Evolutionary conservation across 805 yeast species (phyloP), one percentile per base, ranked within the genome.

Genomic region (Clavispora asparagi): DNA sequence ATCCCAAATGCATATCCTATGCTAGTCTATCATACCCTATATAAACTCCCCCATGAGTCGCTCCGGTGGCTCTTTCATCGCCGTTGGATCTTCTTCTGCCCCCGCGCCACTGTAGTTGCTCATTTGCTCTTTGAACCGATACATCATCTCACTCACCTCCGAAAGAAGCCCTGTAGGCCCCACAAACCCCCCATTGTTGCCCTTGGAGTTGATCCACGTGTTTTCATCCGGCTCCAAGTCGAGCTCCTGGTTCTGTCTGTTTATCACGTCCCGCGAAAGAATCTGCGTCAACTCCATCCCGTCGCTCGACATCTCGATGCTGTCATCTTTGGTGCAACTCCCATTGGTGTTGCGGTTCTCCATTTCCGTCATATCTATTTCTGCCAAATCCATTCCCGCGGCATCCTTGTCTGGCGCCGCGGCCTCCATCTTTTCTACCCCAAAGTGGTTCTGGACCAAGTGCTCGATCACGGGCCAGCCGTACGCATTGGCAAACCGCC

Each of bases 381-480:
- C 17, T 31, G 16, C 29, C 29, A 27, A 27, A 9, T 27, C 29
- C 12, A 9, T 11, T 8, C 6, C 12, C 3, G 29, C 6, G 29
- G 29, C 29, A 8, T 6, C 29, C 29, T 29, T 29, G 2, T 27
- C 6, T 11, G 29, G 29, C 29, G 12, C 29, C 32, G 32, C 14
- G 32, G 48, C 55, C 54, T 56, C 29, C 42, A 46, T 53, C 2
- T 44, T 50, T 7, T 48, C 54, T 9, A 39, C 48, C 1, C 43
- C 58, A 61, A 87, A 87, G 67, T 87, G 94, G 45, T 79, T 77
- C 13, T 77, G 71, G 1, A 85, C 87, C 53, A 91, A 57, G 63
- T 92, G 96, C 39, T 83, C 85, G n/a, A 92, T 74, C 0, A 89
- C 96, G 1, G 87, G 88, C 94, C 97, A 89, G 1, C 99, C 99